phyloP scores from a whole-genome alignment of 805 yeast genomes.

The Teunomyces lycoperdinae region DNA sequence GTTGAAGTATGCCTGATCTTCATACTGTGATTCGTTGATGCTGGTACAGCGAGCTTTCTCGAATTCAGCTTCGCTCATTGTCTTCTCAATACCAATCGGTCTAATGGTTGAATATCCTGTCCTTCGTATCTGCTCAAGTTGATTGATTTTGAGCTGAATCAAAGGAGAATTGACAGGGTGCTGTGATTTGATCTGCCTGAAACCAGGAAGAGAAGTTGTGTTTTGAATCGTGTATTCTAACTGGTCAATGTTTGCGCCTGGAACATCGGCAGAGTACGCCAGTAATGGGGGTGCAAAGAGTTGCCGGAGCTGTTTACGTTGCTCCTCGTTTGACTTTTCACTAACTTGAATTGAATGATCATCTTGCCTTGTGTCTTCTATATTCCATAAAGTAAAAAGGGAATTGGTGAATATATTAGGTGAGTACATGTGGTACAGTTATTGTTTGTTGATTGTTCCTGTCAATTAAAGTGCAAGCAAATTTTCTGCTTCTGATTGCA shows the following conservation, averaged over 20 bases:
- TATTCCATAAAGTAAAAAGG: slow-evolving; percentile 44
- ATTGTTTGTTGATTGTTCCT: not conserved
- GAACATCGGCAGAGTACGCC: slow-evolving; percentile 49
- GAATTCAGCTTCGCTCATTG: slow-evolving; percentile 38
- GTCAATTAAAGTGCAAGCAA: not conserved
- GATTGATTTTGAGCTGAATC: slow-evolving; percentile 17
- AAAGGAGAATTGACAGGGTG: slow-evolving; percentile 14
- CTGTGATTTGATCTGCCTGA: slow-evolving; percentile 8
- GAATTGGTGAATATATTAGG: slow-evolving; percentile 47
- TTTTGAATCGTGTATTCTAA: slow-evolving; percentile 21
- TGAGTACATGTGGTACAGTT: slow-evolving; percentile 38
- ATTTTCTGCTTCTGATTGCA: not conserved
- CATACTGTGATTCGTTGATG: slow-evolving; percentile 11
- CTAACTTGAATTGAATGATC: not conserved
- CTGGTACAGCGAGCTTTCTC: slow-evolving; percentile 15
- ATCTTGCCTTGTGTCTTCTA: slow-evolving; percentile 2
- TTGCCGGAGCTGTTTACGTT: slow-evolving; percentile 17
- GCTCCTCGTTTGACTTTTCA: slow-evolving; percentile 16
- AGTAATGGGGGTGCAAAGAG: slow-evolving; percentile 51
- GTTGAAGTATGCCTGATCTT: slow-evolving; percentile 17
- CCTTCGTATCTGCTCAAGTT: slow-evolving; percentile 25
- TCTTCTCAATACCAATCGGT: slow-evolving; percentile 39
- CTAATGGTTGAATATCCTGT: slow-evolving; percentile 34
- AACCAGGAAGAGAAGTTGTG: slow-evolving; percentile 8
- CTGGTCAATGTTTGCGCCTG: slow-evolving; percentile 14